Evolutionary conservation across 2,329 filamentous ascomycete species (phyloP).

Genomic region (Myrmaecium sp.): DNA sequence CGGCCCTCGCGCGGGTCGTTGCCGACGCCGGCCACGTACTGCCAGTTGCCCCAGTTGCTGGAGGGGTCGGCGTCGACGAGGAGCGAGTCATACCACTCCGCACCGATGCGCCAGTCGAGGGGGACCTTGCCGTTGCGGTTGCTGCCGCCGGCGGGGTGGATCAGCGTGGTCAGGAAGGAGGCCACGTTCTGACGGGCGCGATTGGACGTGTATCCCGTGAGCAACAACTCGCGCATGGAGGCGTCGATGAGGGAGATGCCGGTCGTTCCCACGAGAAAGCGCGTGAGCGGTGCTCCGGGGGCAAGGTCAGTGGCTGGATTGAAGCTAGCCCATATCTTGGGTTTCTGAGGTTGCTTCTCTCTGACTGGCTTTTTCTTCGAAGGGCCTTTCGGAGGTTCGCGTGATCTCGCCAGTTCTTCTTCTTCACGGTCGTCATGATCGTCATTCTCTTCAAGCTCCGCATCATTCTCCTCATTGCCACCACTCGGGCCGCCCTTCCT

Average conservation of each 20-base stretch:
- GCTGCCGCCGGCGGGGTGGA: too few relatives aligned
- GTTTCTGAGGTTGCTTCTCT: too few relatives aligned
- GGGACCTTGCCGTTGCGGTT: too few relatives aligned
- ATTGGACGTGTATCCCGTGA: conserved; percentile 66
- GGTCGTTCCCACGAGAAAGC: conserved; percentile 50
- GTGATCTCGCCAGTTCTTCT: too few relatives aligned
- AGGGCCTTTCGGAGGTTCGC: too few relatives aligned
- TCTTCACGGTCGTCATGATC: too few relatives aligned
- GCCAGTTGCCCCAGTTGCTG: conserved; percentile 71
- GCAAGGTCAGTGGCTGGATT: too few relatives aligned
- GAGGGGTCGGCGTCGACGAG: conserved; percentile 61
- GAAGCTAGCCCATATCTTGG: too few relatives aligned
- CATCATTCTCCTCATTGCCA: too few relatives aligned
- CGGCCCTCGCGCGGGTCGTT: conserved; percentile 58
- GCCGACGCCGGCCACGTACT: conserved; percentile 64
- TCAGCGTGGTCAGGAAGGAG: conserved; percentile 54
- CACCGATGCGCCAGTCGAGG: conserved; percentile 69
- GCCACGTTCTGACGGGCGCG: conserved; percentile 62
- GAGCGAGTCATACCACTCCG: conserved; percentile 66
- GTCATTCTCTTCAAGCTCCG: too few relatives aligned
- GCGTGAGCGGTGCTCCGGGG: conserved; percentile 33
- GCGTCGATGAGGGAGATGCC: conserved; percentile 67
- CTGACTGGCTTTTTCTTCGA: too few relatives aligned
- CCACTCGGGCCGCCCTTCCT: too few relatives aligned
- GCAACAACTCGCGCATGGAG: conserved; percentile 53